Base-by-base conservation (phyloP, 192 early-diverging fungal species). In the Globomyces pollinis-pini region DNA sequence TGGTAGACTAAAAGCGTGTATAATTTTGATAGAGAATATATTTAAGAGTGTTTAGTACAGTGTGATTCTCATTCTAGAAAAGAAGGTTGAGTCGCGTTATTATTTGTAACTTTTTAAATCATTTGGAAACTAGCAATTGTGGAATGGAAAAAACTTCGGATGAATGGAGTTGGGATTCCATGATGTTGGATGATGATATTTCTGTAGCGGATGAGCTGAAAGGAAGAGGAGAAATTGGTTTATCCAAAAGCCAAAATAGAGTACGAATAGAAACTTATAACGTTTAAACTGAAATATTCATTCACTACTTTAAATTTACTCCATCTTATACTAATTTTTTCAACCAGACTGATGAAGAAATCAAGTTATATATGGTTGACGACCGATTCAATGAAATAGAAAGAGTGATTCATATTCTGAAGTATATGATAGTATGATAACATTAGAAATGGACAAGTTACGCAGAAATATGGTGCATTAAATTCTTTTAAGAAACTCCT, bases 341-440 rank as follows among this genome's bases (percentile, higher is more conserved):
- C 8, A 51, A 16, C 6, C 16, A 57, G 55, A 39, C 55, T 16
- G 26, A 26, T 3, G 55, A 57, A 2, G 55, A 57, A 44, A 57
- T 57, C 41, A 39, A 39, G 12, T 24, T 18, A 44, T 44, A 21
- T 16, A 21, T 26, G 3, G 28, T 57, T 13, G 55, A 39, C 13
- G 55, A 57, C 9, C 12, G 31, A 18, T 23, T 57, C 15, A 26
- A 20, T 11, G 55, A 57, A 16, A 31, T 29, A 12, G 55, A 57
- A 3, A 39, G 32, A 57, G 15, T 33, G 6, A 2, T 39, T 20
- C 21, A 29, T 16, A 57, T 57, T n/a, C 5, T 39, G 15, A 57
- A 57, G 55, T 57, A 57, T 2, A n/a, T 9, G 2, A 44, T 39
- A 21, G 8, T 31, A 44, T 21, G 28, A 29, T 15, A 23, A n/a